A percentile compares a stretch with the other conserved stretches of the same genome.
These are phyloP conservation scores for Talaromyces sp. DNA, from an alignment of 2,329 filamentous ascomycete species.

Conservation along the genomic window DNA sequence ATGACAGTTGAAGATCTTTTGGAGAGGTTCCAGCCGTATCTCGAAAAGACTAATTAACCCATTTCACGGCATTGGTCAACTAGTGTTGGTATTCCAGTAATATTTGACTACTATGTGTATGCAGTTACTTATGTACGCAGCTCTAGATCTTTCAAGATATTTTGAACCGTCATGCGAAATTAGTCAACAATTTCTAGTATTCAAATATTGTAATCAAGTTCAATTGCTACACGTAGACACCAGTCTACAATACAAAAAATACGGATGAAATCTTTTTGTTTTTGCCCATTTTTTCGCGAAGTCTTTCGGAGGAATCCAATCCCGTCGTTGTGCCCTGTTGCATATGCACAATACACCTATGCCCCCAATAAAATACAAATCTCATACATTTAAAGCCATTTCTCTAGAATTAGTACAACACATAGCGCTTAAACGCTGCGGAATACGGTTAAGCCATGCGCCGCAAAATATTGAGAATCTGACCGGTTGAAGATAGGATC, in stretches of 20 bases:
- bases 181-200: no score
- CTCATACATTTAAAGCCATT: not conserved
- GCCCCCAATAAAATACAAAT: not conserved
- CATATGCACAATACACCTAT: not conserved
- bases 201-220: not conserved
- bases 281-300: not conserved
- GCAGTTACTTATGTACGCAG: not conserved
- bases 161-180: not conserved
- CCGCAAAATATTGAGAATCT: not conserved
- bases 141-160: not conserved
- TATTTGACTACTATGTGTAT: not conserved
- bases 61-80: not conserved
- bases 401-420: not conserved
- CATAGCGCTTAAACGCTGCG: not conserved
- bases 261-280: not conserved
- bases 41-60: not conserved
- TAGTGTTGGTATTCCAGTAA: not conserved
- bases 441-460: not conserved
- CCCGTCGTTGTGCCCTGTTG: not conserved
- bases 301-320: not conserved
- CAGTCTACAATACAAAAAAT: not conserved
- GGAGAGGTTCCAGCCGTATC: not conserved
- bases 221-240: not conserved
- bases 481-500: not conserved
- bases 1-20: not conserved